Evolutionary conservation across 2,329 filamentous ascomycete genomes (phyloP), one percentile per base, ranked within the genome.

Genomic region (Aspergillus sp.): DNA sequence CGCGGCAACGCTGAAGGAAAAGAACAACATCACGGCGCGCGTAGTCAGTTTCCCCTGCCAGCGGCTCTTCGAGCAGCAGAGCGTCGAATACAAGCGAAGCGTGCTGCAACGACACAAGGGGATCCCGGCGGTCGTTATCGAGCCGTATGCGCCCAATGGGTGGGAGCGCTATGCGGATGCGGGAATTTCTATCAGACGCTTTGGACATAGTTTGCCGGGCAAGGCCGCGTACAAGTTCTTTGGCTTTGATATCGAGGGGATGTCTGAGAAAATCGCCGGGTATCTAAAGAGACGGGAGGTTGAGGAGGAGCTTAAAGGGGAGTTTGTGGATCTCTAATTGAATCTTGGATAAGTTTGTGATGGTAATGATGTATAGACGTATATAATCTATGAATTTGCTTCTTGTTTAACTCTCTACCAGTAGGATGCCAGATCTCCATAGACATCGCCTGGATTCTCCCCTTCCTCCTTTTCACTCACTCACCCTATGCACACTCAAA

Each of bases 131-230:
- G 78, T 84, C 4, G 79, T 83, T 1, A 82, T 84, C 31, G 82
- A 84, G 71, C 77, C 82, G 0, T 84, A 81, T 65, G 75, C 80
- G 1, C 75, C 79, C 0, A 81, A 81, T 38, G 81, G 82, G 3
- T 85, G 82, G 83, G 82, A 84, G 68, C 69, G 82, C n/a, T 84
- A 83, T 63, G 82, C 82, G 0, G 79, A 84, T 70, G 64, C 64
- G 15, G 64, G 57, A 3, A 62, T 66, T 23, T 59, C 50, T 7
- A 38, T 66, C 9, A 56, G 54, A 4, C 59, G 60, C 7, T 66
- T 66, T 13, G 64, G 64, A 11, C 64, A 66, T 25, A 62, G 59
- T 54, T 45, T 66, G 52, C 64, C 64, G 8, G 64, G 64, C 17
- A 66, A 66, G 49, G 62, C 64, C 15, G 64, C 64, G 19, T 66